Conservation (phyloP, 1,139 yeast genomes). For the Debaryomycetaceae sp. region DNA sequence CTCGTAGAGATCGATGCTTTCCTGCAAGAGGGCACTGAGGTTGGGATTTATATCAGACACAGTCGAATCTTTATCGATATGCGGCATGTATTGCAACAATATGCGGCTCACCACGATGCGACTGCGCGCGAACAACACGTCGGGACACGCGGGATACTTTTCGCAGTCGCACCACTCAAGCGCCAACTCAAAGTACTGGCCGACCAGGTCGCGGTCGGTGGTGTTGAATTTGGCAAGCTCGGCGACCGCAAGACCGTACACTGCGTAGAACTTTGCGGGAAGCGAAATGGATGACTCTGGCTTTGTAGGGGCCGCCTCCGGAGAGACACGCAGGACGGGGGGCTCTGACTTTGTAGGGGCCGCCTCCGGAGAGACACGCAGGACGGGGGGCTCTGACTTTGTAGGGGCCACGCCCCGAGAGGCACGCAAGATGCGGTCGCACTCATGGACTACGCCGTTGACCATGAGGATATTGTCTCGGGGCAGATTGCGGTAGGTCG, state of each 20-base stretch:
- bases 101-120: slow-evolving; percentile 46
- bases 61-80: slow-evolving; percentile 29
- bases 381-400: slow-evolving; percentile 14
- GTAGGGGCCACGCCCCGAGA: slow-evolving; percentile 5
- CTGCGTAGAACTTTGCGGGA: slow-evolving; percentile 55
- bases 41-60: slow-evolving; percentile 17
- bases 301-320: slow-evolving; percentile 12
- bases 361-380: slow-evolving; percentile 28
- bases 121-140: slow-evolving; percentile 43
- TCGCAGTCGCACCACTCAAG: slow-evolving; percentile 55
- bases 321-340: too few relatives aligned
- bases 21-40: slow-evolving; percentile 26
- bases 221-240: slow-evolving; percentile 53
- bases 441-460: slow-evolving; percentile 85
- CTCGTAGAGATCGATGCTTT: slow-evolving; percentile 34
- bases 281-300: slow-evolving; percentile 21
- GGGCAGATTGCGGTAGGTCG: slow-evolving; percentile 42
- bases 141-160: slow-evolving; percentile 29
- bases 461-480: slow-evolving; percentile 54
- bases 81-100: slow-evolving; percentile 46
- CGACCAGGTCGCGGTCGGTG: slow-evolving; percentile 25
- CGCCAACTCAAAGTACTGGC: slow-evolving; percentile 57
- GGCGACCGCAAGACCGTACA: slow-evolving; percentile 63
- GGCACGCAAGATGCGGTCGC: slow-evolving; percentile 64
- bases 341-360: slow-evolving; percentile 12